A percentile compares a stretch with the other conserved stretches of the same genome.
Evolutionary conservation across 148 eudicot genomes (phyloP).

Genomic region (Silene latifolia): DNA sequence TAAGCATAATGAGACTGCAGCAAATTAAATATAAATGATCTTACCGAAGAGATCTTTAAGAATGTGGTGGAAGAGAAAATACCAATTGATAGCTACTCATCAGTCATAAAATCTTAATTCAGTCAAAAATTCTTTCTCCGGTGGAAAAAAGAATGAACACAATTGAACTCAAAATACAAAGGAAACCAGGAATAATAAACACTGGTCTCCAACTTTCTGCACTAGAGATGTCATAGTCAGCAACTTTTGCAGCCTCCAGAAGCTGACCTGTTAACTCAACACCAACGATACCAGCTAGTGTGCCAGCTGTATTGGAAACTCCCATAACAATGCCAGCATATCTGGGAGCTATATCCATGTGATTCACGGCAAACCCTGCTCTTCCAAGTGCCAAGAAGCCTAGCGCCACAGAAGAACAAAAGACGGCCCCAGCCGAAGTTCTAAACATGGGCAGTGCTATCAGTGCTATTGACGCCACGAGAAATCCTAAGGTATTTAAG

Average conservation of each 20-base stretch:
- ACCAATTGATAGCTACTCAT: slow-evolving; percentile 3
- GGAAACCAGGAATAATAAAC: slow-evolving; percentile 71
- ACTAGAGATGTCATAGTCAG: slow-evolving; percentile 64
- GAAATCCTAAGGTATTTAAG: slow-evolving; percentile 71
- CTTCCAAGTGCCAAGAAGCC: slow-evolving; percentile 95
- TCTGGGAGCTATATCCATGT: slow-evolving; percentile 96
- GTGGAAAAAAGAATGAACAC: slow-evolving; percentile 71
- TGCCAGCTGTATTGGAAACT: slow-evolving; percentile 93
- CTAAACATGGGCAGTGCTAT: slow-evolving; percentile 65
- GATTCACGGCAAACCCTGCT: slow-evolving; percentile 97
- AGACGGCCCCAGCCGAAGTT: slow-evolving; percentile 69
- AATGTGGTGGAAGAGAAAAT: slow-evolving; percentile 7
- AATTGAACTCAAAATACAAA: slow-evolving; percentile 74
- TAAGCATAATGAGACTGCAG: neutral
- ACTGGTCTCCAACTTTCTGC: slow-evolving; percentile 87
- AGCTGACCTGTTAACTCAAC: slow-evolving; percentile 83
- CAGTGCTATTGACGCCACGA: slow-evolving; percentile 74
- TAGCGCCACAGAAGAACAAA: slow-evolving; percentile 90
- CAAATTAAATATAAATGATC: slow-evolving; percentile 4
- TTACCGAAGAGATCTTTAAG: neutral
- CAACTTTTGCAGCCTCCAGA: slow-evolving; percentile 83
- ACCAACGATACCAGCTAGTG: slow-evolving; percentile 88
- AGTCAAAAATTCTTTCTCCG: slow-evolving; percentile 86
- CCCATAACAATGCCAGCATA: slow-evolving; percentile 98
- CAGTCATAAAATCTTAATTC: slow-evolving; percentile 27